Base-by-base conservation (phyloP, 1,284 basidiomycete genomes). In the Thecaphora frezii region DNA sequence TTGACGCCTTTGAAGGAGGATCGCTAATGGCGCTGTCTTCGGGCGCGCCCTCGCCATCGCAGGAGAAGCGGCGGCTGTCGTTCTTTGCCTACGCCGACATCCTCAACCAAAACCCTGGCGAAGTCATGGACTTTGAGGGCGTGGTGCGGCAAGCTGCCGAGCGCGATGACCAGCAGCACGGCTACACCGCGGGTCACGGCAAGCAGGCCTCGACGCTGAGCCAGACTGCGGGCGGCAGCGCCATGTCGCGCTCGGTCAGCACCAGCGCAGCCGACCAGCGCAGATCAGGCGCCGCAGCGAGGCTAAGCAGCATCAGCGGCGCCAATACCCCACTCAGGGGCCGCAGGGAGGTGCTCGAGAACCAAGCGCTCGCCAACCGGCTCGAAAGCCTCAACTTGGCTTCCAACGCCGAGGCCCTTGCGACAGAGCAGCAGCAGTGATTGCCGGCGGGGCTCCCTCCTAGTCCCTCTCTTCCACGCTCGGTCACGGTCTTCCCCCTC, bases 71-170 rank as follows among this genome's bases (percentile, higher is more conserved):
- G n/a, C 54, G 75, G 2, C 56, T 77, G 3, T 68, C 63, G 18
- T 76, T 76, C 56, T 73, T 77, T 50, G 65, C 70, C 26, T 77
- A 77, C 42, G 63, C 74, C 24, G 71, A 77, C 44, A 67, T 77
- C 19, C 52, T 76, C 44, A 74, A 75, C 51, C 66, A 75, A 37
- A 71, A 61, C 43, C 64, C 63, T 43, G 65, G 65, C 33, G 69
- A 72, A 49, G 53, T 72, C 10, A 55, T 74, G 53, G 69, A 69
- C 43, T 54, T 74, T 16, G 58, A 74, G 16, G 60, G 51, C 18
- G 66, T 67, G 5, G 55, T 71, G 9, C 46, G 60, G 18, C 58
- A 64, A 23, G 63, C 63, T 5, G 63, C 64, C 12, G 61, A 70
- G 42, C 41, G 61, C 3, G 60, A 68, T 16, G 63, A 67, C 28